A percentile compares a stretch with the other conserved stretches of the same genome.
These are phyloP conservation scores for Wakefieldia striispora DNA, from an alignment of 768 basidiomycete species.

Conservation along the genomic window DNA sequence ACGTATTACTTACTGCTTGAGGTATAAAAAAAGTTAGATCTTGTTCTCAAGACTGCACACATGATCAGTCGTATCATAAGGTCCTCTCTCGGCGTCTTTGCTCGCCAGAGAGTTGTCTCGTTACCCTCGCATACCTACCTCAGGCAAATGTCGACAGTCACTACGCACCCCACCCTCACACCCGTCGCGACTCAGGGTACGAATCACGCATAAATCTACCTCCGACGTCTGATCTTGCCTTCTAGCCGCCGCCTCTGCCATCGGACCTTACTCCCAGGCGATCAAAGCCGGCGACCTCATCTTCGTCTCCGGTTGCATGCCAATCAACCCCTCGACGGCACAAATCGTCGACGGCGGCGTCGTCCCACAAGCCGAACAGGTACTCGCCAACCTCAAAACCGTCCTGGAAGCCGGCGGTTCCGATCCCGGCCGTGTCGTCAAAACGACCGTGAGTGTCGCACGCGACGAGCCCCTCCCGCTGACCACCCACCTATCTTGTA, in stretches of 20 bases:
- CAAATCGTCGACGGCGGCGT: slow-evolving; percentile 33
- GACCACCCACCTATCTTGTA: background rate
- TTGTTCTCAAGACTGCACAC: no score
- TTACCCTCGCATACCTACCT: no score
- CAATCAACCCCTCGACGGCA: slow-evolving; percentile 70
- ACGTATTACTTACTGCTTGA: no score
- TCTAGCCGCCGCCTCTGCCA: slow-evolving; percentile 71
- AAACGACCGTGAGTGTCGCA: slow-evolving; percentile 72
- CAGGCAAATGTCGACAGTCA: slow-evolving; percentile 25
- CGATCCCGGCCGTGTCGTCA: slow-evolving; percentile 76
- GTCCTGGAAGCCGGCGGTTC: slow-evolving; percentile 84
- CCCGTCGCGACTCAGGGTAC: slow-evolving; percentile 35
- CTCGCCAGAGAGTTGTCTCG: background rate
- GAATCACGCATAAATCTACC: background rate
- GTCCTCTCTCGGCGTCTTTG: background rate
- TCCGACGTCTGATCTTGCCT: no score
- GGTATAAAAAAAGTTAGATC: no score
- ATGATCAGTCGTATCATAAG: background rate
- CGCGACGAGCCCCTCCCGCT: no score
- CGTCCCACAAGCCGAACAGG: slow-evolving; percentile 63
- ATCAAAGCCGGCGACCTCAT: slow-evolving; percentile 81
- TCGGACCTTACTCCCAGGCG: slow-evolving; percentile 88
- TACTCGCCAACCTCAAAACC: slow-evolving; percentile 79
- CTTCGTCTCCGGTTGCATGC: slow-evolving; percentile 89
- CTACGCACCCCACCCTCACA: slow-evolving; percentile 36